phyloP scores from a whole-genome alignment of 164 flowering plant genomes.

The Aristolochia fimbriata region DNA sequence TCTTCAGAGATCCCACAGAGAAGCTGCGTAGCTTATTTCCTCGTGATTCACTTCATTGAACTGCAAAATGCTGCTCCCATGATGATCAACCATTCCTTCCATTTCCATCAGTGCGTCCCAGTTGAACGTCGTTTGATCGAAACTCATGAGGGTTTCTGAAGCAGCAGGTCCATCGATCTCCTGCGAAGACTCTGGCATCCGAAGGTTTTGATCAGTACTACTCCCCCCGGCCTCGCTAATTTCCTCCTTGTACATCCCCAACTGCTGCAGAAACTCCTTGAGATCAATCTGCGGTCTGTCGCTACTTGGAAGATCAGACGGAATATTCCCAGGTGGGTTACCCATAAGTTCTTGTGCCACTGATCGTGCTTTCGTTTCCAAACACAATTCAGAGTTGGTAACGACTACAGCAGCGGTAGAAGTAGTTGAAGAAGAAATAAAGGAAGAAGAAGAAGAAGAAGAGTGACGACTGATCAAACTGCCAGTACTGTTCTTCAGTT shows the following conservation, averaged over 20 bases:
- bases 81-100: slow-evolving; percentile 28
- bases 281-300: slow-evolving; percentile 90
- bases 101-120: slow-evolving; percentile 68
- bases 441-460: slow-evolving; percentile 7
- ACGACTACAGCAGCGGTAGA: slow-evolving; percentile 27
- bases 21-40: slow-evolving; percentile 31
- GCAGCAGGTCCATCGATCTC: slow-evolving; percentile 19
- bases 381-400: slow-evolving; percentile 10
- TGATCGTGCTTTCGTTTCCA: slow-evolving; percentile 4
- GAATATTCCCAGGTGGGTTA: background rate
- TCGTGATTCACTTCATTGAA: slow-evolving; percentile 31
- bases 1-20: slow-evolving; percentile 15
- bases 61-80: slow-evolving; percentile 21
- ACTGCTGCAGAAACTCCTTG: slow-evolving; percentile 80
- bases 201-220: slow-evolving; percentile 8
- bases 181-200: slow-evolving; percentile 17
- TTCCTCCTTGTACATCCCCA: slow-evolving; percentile 65
- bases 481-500: slow-evolving; percentile 44
- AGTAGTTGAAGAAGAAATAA: no score
- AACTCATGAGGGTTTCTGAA: background rate
- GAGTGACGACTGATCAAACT: slow-evolving; percentile 4
- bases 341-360: slow-evolving; percentile 7
- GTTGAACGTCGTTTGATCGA: slow-evolving; percentile 29
- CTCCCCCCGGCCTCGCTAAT: slow-evolving; percentile 15
- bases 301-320: background rate